A percentile compares a stretch with the other conserved stretches of the same genome.
phyloP scores from a whole-genome alignment of 495 filamentous ascomycete genomes.

The Podospora pseudocomata region DNA sequence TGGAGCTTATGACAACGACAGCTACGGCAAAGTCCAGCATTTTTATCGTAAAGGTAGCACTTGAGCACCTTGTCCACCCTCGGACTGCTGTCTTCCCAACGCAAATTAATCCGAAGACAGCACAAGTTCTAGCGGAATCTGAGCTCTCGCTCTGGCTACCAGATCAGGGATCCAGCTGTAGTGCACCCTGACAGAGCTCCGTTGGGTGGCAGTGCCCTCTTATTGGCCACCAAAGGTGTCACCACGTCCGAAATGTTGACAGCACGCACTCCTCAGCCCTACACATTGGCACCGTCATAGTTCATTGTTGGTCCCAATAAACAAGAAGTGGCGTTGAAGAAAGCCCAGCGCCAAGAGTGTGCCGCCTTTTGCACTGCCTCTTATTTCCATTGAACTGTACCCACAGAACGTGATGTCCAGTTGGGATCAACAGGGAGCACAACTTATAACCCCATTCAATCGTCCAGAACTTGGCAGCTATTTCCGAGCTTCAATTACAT shows the following conservation, averaged over 20 bases:
- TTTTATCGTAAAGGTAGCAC: no score
- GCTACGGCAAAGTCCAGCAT: no score
- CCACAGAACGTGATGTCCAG: background rate
- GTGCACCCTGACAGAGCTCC: background rate
- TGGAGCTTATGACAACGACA: no score
- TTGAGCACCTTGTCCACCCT: background rate
- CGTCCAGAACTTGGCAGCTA: background rate
- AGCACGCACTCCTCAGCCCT: background rate
- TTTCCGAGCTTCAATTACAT: no score
- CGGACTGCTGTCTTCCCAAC: background rate
- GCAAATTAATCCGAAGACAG: background rate
- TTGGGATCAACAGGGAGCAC: background rate
- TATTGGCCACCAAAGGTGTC: background rate
- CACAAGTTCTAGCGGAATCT: constrained; percentile 1
- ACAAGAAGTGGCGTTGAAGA: background rate
- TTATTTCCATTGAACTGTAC: background rate
- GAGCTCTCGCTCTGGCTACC: background rate
- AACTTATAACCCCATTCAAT: background rate
- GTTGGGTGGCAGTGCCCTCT: background rate
- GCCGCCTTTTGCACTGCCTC: background rate
- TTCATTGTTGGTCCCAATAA: background rate
- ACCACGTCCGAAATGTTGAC: background rate
- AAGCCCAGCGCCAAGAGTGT: background rate
- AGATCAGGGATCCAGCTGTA: background rate
- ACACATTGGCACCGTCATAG: background rate